A percentile compares a stretch with the other conserved stretches of the same genome.
Evolutionary conservation across 2,329 filamentous ascomycete species (phyloP).

Genomic region (Tolypocladium paradoxum): DNA sequence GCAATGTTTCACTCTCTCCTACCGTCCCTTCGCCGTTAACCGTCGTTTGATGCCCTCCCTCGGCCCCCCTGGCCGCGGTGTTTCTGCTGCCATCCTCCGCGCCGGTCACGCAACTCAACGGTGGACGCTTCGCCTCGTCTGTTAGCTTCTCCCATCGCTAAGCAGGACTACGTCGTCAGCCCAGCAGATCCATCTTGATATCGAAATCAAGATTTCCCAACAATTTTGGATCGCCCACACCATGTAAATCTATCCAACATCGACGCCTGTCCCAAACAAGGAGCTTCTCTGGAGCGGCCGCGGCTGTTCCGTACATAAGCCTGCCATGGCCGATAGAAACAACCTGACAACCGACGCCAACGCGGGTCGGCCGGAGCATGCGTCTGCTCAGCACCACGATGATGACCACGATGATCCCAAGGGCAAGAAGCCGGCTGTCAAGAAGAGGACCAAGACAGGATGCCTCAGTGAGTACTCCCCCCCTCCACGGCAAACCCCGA

Average conservation of each 20-base stretch:
- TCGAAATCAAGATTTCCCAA: background rate
- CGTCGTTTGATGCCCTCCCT: constrained; percentile 5
- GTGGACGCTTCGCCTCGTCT: background rate
- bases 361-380: constrained; percentile 13
- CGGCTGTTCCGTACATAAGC: background rate
- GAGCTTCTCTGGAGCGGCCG: background rate
- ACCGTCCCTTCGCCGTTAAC: constrained; percentile 7
- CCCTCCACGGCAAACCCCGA: background rate
- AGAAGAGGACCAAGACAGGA: constrained; percentile 81
- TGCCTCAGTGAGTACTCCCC: constrained; percentile 60
- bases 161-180: background rate
- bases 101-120: background rate
- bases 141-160: background rate
- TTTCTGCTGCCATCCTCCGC: background rate
- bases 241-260: constrained; percentile 6
- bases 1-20: constrained; percentile 13
- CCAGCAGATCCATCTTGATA: background rate
- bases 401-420: constrained; percentile 30
- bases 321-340: constrained; percentile 1
- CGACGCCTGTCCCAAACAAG: background rate
- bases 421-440: constrained; percentile 36
- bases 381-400: constrained; percentile 20
- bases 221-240: constrained; percentile 2
- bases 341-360: constrained; percentile 5
- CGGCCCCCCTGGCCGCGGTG: background rate